These are phyloP conservation scores for Luffa acutangula DNA, from an alignment of 306 rosid genomes.

Conservation along the genomic window DNA sequence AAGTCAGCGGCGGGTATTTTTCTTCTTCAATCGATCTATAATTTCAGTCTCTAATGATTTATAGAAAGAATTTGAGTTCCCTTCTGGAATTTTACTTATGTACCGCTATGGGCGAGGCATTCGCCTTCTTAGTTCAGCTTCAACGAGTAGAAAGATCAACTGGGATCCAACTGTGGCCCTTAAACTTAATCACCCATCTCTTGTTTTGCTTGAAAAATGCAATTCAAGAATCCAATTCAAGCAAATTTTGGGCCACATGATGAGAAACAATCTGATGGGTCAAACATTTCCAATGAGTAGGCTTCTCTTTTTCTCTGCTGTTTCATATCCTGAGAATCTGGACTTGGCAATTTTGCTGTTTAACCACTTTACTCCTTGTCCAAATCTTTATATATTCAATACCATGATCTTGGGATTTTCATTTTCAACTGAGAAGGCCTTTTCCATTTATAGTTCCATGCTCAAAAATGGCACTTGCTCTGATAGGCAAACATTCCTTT, in stretches of 20 bases:
- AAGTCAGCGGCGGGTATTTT: not conserved
- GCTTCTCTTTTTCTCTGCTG: conserved; percentile 43
- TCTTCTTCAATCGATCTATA: not conserved
- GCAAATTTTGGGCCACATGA: conserved; percentile 41
- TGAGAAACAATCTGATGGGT: conserved; percentile 38
- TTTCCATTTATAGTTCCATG: conserved; percentile 29
- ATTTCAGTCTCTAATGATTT: not conserved
- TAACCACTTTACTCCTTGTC: conserved; percentile 35
- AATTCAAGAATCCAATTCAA: conserved; percentile 38
- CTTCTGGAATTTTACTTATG: conserved; percentile 7
- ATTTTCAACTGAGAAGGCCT: conserved; percentile 21
- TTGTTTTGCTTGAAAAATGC: conserved; percentile 41
- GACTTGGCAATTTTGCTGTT: conserved; percentile 40
- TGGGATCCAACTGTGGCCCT: conserved; percentile 48
- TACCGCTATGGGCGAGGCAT: conserved; percentile 16
- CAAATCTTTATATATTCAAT: conserved; percentile 43
- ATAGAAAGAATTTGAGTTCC: not conserved
- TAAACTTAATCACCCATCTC: conserved; percentile 34
- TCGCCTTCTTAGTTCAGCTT: conserved; percentile 28
- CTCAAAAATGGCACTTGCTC: conserved; percentile 26
- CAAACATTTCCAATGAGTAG: conserved; percentile 61
- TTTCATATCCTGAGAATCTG: conserved; percentile 35
- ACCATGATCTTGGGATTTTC: conserved; percentile 42
- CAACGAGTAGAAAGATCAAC: conserved; percentile 6
- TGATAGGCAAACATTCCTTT: conserved; percentile 33